Evolutionary conservation across 1,284 basidiomycete species (phyloP), one percentile per base, ranked within the genome.

Genomic region (Rhizoctonia solani): DNA sequence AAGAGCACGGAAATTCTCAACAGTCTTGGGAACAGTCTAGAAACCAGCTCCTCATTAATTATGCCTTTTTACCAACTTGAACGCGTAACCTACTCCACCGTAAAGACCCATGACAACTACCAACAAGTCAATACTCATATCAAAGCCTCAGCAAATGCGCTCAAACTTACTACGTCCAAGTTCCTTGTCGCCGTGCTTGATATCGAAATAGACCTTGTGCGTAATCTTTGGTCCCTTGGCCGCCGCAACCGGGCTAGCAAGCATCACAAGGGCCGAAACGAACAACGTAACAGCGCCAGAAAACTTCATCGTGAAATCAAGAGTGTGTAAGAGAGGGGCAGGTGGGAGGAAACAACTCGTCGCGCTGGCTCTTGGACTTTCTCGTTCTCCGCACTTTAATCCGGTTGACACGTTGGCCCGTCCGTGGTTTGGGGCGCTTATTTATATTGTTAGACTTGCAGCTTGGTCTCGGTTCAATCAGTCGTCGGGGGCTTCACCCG

Each of bases 181-280:
- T 54, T 87, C 81, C 77, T 90, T 82, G 76, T 89, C 92, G 30
- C 92, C 93, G 78, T 96, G 93, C 74, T 90, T 87, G 70, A 97
- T 88, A 78, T 97, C 94, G 75, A 97, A 97, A 83, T 87, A 97
- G 74, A 97, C 90, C 80, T 90, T 93, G 85, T 92, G 80, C 55
- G 94, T 95, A 74, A 97, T 88, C 79, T 84, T 87, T 16, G 94
- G 94, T 16, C 87, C 86, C 72, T 89, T 91, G 14, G 37, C 46
- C 25, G 44, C 55, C 9, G 44, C 47, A 50, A 61, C 46, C 32
- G 29, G 42, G 42, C 58, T 46, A 37, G 58, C 30, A 30, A 61
- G 25, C 58, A 61, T 32, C 14, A 46, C 30, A 44, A 61, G 32
- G 14, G 58, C 58, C 27, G 46, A 25, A 50, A 46, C 47, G 19